Evolutionary conservation across 345 rosid genomes (phyloP), one percentile per base, ranked within the genome.

Genomic region (Eucalyptus regnans): DNA sequence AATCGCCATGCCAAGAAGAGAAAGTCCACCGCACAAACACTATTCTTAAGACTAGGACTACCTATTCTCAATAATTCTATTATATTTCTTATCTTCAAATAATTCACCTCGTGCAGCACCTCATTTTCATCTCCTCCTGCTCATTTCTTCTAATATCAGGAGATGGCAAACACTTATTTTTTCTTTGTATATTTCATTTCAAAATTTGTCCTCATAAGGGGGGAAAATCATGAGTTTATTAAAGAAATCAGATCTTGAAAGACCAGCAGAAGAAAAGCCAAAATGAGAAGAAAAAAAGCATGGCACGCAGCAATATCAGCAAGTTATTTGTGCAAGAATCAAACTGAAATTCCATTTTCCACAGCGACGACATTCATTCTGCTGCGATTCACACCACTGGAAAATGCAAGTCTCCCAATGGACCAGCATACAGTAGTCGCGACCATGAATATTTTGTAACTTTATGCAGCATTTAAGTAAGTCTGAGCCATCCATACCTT

Each of bases 401-500:
- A 33, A 68, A 68, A 31, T 31, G 80, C 12, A 68, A 68, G 22
- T 31, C 2, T 33, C 80, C 80, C 80, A 68, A 4, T 31, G 1
- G 0, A 33, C 12, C 43, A 68, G 43, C 89, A 52, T 37, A 50
- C 14, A 50, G 50, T 50, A 25, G 18, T 17, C 5, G 5, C 18
- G 46, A 51, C 68, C 12, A 13, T 9, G 44, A 80, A 29, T 13
- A 86, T 86, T 58, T 50, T 3, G 54, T 18, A 76, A 51, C 6
- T 88, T 27, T 8, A 43, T 43, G 62, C 79, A 87, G 29, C 87
- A 49, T 52, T n/a, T 44, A 8, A 80, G 56, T 16, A 18, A 2
- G 23, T 81, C 41, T 31, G 60, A 62, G 31, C 49, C 48, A 27
- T 49, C 48, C 83, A 44, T 94, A 97, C 98, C 98, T 96, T 95